Base-by-base conservation (phyloP, 345 rosid species). In the Eucalyptus viminalis region DNA sequence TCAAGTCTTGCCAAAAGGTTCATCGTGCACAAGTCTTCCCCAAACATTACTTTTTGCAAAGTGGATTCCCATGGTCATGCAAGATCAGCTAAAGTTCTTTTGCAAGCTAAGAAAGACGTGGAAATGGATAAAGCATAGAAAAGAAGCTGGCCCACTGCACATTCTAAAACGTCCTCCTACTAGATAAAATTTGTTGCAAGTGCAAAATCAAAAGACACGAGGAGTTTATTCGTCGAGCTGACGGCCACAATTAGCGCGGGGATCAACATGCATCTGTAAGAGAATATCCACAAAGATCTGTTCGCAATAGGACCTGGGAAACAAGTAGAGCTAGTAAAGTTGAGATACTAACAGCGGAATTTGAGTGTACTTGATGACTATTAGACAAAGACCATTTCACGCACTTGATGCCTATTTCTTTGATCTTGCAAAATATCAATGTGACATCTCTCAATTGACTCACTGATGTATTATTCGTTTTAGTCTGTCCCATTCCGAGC, bases 401-500 rank as follows among this genome's bases (percentile, higher is more conserved):
- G 24, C 56, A 7, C 56, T 53, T 53, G 22, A 53, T 22, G 27
- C 60, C 60, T 24, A 56, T 56, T 24, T 56, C 62, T 56, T 56
- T 56, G 62, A 10, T 56, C 29, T 24, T 0, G 31, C 31, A 12
- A 0, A 34, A 62, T 62, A 62, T 13, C 31, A 62, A 62, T 29
- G 31, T 27, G 16, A 62, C 3, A 62, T 62, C 29, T 9, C 29
- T 56, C 12, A 56, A 24, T 56, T 56, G 27, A 62, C 31, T 56
- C 34, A 60, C 8, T 0, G 1, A 62, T 17, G 8, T 62, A 27
- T 13, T 62, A 29, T 13, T 62, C 1, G 8, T 1, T 62, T 29
- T 62, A 29, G 34, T 29, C 5, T 0, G 4, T 1, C 69, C 4
- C 1, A 0, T 62, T 13, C 2, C 1, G 2, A 62, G 69, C 8